phyloP scores from a whole-genome alignment of 225 moss, liverwort and hornwort species.

The Lunularia cruciata region DNA sequence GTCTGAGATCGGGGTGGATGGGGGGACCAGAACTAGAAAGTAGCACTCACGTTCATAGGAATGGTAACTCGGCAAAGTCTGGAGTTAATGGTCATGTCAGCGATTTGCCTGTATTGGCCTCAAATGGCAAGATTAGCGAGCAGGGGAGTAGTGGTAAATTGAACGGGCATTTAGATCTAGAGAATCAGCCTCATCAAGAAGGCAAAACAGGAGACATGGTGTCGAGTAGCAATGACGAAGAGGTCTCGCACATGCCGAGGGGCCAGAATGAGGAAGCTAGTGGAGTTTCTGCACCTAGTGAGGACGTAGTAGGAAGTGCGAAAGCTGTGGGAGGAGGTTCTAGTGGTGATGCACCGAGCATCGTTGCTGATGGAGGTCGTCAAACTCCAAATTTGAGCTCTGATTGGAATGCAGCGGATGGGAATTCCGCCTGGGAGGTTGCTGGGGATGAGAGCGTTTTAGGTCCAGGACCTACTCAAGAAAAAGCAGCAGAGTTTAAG shows the following conservation, averaged over 20 bases:
- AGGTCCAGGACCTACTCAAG: slow-evolving; percentile 32
- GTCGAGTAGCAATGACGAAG: slow-evolving; percentile 12
- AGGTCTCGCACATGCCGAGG: slow-evolving; percentile 4
- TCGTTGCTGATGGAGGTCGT: background rate
- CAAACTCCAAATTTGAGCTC: slow-evolving; percentile 13
- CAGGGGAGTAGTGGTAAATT: slow-evolving; percentile 24
- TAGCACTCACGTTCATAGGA: slow-evolving; percentile 11
- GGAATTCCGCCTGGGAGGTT: slow-evolving; percentile 33
- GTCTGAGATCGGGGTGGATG: slow-evolving; percentile 15
- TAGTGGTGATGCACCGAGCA: background rate
- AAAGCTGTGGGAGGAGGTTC: background rate
- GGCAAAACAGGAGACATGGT: slow-evolving; percentile 1
- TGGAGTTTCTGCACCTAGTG: background rate
- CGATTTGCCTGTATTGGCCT: slow-evolving; percentile 4
- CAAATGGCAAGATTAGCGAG: slow-evolving; percentile 9
- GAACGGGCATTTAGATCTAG: slow-evolving; percentile 28
- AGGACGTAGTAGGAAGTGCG: slow-evolving; percentile 11
- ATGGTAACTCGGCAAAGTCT: slow-evolving; percentile 23
- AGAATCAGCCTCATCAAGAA: slow-evolving; percentile 22
- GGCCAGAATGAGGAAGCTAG: slow-evolving; percentile 7
- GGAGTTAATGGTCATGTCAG: slow-evolving; percentile 18
- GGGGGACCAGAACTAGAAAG: slow-evolving; percentile 28
- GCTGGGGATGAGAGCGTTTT: slow-evolving; percentile 31
- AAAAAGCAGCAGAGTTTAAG: slow-evolving; percentile 23
- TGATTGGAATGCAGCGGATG: slow-evolving; percentile 16